Evolutionary conservation across 768 basidiomycete species (phyloP).

Genomic region (Flagelloscypha sp.): DNA sequence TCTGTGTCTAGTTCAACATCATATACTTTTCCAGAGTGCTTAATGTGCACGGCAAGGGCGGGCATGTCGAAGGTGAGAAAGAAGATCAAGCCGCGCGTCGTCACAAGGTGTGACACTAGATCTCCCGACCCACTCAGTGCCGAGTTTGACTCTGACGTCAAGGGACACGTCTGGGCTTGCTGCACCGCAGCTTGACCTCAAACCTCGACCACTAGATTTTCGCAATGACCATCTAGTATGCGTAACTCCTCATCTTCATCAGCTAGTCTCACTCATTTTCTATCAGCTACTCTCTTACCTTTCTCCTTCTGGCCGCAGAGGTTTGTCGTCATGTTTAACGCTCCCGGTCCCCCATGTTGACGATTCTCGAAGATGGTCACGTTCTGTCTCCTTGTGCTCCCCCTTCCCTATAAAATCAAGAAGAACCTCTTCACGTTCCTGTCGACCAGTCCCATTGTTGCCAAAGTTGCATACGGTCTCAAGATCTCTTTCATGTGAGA

Average conservation of each 20-base stretch:
- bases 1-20: slow-evolving; percentile 66
- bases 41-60: slow-evolving; percentile 70
- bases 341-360: neutral
- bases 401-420: slow-evolving; percentile 70
- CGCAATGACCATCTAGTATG: slow-evolving; percentile 43
- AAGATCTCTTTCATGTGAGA: slow-evolving; percentile 89
- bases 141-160: slow-evolving; percentile 2
- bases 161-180: neutral
- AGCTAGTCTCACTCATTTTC: slow-evolving; percentile 5
- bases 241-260: slow-evolving; percentile 1
- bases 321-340: slow-evolving; percentile 19
- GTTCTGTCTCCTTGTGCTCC: slow-evolving; percentile 77
- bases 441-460: slow-evolving; percentile 59
- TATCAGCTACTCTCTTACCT: slow-evolving; percentile 68
- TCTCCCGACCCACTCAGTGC: no score
- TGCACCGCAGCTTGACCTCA: neutral
- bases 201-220: neutral
- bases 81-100: no score
- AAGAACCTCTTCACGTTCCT: slow-evolving; percentile 67
- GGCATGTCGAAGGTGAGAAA: slow-evolving; percentile 58
- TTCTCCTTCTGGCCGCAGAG: slow-evolving; percentile 73
- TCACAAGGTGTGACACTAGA: no score
- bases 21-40: slow-evolving; percentile 80
- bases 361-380: slow-evolving; percentile 52
- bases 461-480: slow-evolving; percentile 82